A percentile compares a stretch with the other conserved stretches of the same genome.
Conservation (phyloP, 2,329 filamentous ascomycete species). For the Penicillium sp. region DNA sequence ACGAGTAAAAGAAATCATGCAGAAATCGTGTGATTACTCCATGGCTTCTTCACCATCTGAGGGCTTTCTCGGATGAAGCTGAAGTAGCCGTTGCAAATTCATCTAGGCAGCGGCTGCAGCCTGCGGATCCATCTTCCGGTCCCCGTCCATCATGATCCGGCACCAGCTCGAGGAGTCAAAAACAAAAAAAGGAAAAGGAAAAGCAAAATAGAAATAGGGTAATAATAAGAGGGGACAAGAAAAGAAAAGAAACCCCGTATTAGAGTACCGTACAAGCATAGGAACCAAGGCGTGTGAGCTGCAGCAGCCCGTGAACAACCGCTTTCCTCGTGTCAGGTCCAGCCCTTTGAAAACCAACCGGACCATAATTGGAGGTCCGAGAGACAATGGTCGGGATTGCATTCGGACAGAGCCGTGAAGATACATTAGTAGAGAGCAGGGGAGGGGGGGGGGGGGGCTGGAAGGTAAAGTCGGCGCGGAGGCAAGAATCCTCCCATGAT, state of each 20-base stretch:
- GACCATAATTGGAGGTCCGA: constrained; percentile 11
- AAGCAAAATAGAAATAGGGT: neutral
- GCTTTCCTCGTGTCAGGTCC: neutral
- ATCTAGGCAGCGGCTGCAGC: constrained; percentile 10
- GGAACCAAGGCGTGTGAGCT: constrained; percentile 3
- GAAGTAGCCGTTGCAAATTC: constrained; percentile 15
- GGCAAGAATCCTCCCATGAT: neutral
- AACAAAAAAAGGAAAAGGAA: neutral
- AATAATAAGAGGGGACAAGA: neutral
- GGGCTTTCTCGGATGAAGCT: neutral
- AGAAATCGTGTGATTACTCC: neutral
- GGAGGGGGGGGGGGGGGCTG: neutral
- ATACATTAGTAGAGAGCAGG: neutral
- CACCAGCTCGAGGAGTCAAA: neutral
- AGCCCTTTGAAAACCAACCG: constrained; percentile 15
- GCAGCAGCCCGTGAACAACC: constrained; percentile 9
- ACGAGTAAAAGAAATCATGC: neutral
- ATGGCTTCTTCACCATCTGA: neutral
- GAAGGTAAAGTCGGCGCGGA: neutral
- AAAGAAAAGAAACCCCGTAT: constrained; percentile 1
- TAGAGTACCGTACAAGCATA: constrained; percentile 1
- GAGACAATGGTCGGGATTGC: constrained; percentile 8
- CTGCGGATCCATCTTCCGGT: constrained; percentile 16
- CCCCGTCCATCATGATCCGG: neutral
- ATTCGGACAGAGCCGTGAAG: constrained; percentile 8